These are phyloP conservation scores for Paracoccidioides lutzii DNA, from an alignment of 2,329 filamentous ascomycete species.

Conservation along the genomic window DNA sequence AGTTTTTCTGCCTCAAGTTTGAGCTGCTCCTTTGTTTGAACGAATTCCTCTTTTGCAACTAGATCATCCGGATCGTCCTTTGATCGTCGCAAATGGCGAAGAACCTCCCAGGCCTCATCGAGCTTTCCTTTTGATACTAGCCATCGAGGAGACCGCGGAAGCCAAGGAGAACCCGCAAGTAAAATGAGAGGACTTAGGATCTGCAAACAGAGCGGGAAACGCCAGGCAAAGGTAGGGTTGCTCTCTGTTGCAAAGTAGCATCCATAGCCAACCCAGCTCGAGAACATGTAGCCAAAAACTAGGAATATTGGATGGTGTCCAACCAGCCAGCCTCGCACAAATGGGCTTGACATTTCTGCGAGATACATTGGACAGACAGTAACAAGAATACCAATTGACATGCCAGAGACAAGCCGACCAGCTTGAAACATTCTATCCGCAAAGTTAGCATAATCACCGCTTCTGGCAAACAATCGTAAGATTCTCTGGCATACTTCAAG, in stretches of 20 bases:
- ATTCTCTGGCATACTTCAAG: slow-evolving; percentile 22
- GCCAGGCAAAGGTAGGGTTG: slow-evolving; percentile 32
- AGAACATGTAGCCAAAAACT: slow-evolving; percentile 36
- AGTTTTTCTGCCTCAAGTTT: slow-evolving; percentile 32
- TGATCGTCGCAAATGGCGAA: slow-evolving; percentile 28
- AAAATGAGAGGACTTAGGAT: slow-evolving; percentile 30
- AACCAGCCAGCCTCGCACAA: slow-evolving; percentile 33
- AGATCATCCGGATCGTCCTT: slow-evolving; percentile 30
- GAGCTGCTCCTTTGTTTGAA: slow-evolving; percentile 37
- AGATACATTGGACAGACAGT: slow-evolving; percentile 36
- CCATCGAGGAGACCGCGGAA: slow-evolving; percentile 39
- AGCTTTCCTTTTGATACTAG: slow-evolving; percentile 34
- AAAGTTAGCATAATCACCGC: slow-evolving; percentile 3
- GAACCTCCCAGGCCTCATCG: slow-evolving; percentile 35
- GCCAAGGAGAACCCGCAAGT: slow-evolving; percentile 29
- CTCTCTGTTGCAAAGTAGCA: slow-evolving; percentile 30
- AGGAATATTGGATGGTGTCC: slow-evolving; percentile 36
- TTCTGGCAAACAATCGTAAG: not conserved
- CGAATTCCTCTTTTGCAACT: slow-evolving; percentile 35
- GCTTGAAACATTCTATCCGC: slow-evolving; percentile 32
- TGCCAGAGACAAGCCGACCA: slow-evolving; percentile 31
- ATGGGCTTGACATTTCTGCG: slow-evolving; percentile 31
- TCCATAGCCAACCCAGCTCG: slow-evolving; percentile 34
- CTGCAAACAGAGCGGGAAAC: slow-evolving; percentile 34
- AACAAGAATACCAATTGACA: slow-evolving; percentile 32